phyloP scores from a whole-genome alignment of 257 asterid species.

The Handroanthus guayacan region DNA sequence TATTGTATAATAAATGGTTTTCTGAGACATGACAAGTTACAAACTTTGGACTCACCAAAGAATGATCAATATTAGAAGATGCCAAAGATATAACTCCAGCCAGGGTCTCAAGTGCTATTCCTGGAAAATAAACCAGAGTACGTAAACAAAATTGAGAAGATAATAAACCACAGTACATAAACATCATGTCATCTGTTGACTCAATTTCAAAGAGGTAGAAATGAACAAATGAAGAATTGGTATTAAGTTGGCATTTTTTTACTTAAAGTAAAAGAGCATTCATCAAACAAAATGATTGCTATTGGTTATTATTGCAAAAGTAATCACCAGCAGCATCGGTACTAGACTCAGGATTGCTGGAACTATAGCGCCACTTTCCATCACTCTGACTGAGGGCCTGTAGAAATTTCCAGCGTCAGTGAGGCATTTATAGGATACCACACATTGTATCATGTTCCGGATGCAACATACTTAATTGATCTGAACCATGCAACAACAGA shows the following conservation, averaged over 20 bases:
- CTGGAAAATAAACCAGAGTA: conserved; percentile 41
- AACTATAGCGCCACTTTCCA: conserved; percentile 73
- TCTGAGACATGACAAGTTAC: neutral
- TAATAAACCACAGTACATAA: conserved; percentile 8
- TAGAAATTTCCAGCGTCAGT: conserved; percentile 31
- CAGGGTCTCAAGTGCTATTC: conserved; percentile 65
- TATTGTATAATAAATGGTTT: neutral
- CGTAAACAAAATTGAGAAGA: conserved; percentile 13
- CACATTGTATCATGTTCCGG: neutral
- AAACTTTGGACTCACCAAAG: conserved; percentile 50
- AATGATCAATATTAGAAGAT: conserved; percentile 60
- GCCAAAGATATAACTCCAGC: conserved; percentile 68
- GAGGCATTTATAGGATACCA: conserved; percentile 1
- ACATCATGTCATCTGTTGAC: neutral
- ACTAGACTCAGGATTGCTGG: conserved; percentile 65
- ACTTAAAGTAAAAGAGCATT: neutral
- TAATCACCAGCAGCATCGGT: conserved; percentile 62
- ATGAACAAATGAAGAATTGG: neutral
- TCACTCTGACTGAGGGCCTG: conserved; percentile 80
- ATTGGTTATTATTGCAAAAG: conserved; percentile 37
- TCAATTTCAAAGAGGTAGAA: neutral
- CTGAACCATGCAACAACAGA: neutral
- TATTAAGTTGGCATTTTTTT: neutral
- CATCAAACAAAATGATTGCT: neutral
- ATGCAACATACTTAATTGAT: conserved; percentile 8